These are phyloP conservation scores for Mangifera indica DNA, from an alignment of 345 rosid species.

Conservation along the genomic window DNA sequence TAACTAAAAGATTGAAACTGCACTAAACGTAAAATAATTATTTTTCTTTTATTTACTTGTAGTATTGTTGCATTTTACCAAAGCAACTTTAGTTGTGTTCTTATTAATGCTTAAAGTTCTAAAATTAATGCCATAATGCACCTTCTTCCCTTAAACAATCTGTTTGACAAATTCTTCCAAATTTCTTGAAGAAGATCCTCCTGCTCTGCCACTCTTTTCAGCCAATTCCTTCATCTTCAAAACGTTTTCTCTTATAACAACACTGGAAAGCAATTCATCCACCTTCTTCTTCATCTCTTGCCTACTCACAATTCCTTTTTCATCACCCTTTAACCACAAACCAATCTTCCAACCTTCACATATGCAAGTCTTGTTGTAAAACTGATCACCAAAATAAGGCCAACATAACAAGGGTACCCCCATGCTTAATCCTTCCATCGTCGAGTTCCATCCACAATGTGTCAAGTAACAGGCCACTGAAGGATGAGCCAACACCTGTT, in stretches of 20 bases:
- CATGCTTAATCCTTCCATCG: constrained; percentile 28
- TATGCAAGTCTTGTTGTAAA: constrained; percentile 21
- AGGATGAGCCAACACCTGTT: constrained; percentile 38
- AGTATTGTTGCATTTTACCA: no score
- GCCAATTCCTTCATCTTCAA: constrained; percentile 14
- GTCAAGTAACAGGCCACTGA: constrained; percentile 34
- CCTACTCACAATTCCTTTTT: constrained; percentile 22
- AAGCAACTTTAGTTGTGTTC: not conserved
- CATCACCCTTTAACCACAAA: constrained; percentile 8
- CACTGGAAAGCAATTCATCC: constrained; percentile 11
- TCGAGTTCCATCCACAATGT: constrained; percentile 48
- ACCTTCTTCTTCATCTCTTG: constrained; percentile 23
- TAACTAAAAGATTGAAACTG: no score
- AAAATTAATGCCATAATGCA: not conserved
- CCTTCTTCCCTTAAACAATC: not conserved
- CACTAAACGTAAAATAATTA: no score
- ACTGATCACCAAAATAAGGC: constrained; percentile 35
- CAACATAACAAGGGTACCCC: constrained; percentile 39
- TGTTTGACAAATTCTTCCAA: constrained; percentile 4
- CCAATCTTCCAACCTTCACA: constrained; percentile 34
- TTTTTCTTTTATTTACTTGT: no score
- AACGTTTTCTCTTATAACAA: constrained; percentile 1
- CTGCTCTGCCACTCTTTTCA: constrained; percentile 8
- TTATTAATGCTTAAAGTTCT: not conserved
- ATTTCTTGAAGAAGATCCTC: constrained; percentile 17